Percentiles rank a stretch among this genome's conserved stretches.
Conservation (phyloP, 2,329 filamentous ascomycete species). For the Verticillium tricorpus region DNA sequence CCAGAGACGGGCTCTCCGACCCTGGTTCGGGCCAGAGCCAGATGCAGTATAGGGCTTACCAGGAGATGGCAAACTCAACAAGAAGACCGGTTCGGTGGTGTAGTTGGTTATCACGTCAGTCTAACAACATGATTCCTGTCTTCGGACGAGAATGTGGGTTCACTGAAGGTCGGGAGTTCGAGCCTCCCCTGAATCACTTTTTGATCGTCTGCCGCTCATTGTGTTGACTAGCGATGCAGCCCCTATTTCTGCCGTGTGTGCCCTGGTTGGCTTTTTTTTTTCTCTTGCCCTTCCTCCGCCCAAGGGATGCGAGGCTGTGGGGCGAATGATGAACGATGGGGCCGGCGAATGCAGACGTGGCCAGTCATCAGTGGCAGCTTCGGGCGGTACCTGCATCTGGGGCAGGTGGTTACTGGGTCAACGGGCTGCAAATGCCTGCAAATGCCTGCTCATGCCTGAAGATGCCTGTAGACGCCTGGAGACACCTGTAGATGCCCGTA, state of each 20-base stretch:
- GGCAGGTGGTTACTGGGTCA: slow-evolving; percentile 5
- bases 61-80: neutral
- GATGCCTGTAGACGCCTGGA: no score
- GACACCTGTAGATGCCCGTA: no score
- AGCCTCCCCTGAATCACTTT: slow-evolving; percentile 2
- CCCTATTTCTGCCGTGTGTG: neutral
- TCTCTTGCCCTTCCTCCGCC: neutral
- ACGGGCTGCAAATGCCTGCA: neutral
- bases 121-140: neutral
- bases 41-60: no score
- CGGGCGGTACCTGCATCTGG: neutral
- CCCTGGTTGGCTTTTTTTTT: neutral
- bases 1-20: no score
- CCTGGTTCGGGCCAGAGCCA: neutral
- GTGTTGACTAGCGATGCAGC: neutral
- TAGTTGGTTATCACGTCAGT: slow-evolving; percentile 2
- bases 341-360: neutral
- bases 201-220: neutral
- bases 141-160: neutral
- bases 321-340: neutral
- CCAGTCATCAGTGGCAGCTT: neutral
- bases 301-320: neutral
- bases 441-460: neutral
- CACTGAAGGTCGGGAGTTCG: slow-evolving; percentile 4
- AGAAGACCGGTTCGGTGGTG: neutral